These are phyloP conservation scores for Lactarius quietus DNA, from an alignment of 768 basidiomycete genomes.

Conservation along the genomic window DNA sequence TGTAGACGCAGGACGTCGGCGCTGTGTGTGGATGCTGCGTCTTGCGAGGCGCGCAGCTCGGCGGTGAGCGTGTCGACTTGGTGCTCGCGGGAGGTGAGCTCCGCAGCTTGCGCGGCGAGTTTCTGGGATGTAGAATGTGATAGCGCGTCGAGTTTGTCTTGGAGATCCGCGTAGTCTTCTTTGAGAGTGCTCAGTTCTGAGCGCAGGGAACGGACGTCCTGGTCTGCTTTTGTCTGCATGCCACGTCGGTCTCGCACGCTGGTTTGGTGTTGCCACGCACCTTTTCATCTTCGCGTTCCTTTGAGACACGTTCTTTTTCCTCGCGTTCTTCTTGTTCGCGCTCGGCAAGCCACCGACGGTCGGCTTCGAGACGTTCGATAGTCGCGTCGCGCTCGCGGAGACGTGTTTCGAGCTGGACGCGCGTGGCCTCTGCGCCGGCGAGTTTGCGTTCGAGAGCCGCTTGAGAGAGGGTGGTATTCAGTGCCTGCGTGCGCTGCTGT, in stretches of 20 bases:
- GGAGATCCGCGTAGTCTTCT: slow-evolving; percentile 58
- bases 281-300: slow-evolving; percentile 53
- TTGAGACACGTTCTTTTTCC: slow-evolving; percentile 58
- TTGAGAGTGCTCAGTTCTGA: slow-evolving; percentile 46
- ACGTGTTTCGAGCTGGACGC: slow-evolving; percentile 63
- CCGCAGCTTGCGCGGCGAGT: slow-evolving; percentile 47
- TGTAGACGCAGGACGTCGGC: slow-evolving; percentile 44
- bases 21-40: slow-evolving; percentile 41
- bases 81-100: slow-evolving; percentile 46
- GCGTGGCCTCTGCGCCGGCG: slow-evolving; percentile 54
- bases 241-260: not conserved
- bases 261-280: slow-evolving; percentile 39
- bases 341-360: slow-evolving; percentile 65
- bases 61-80: slow-evolving; percentile 46
- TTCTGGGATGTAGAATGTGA: slow-evolving; percentile 48
- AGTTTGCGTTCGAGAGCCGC: slow-evolving; percentile 68
- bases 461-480: slow-evolving; percentile 58
- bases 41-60: slow-evolving; percentile 44
- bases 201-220: slow-evolving; percentile 51
- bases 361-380: slow-evolving; percentile 65
- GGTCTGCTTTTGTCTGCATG: slow-evolving; percentile 45
- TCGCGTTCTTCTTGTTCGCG: slow-evolving; percentile 64
- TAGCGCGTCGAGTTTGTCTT: slow-evolving; percentile 51
- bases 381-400: slow-evolving; percentile 59
- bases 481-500: slow-evolving; percentile 59